These are phyloP conservation scores for Euphorbia peplus DNA, from an alignment of 345 rosid genomes.

Conservation along the genomic window DNA sequence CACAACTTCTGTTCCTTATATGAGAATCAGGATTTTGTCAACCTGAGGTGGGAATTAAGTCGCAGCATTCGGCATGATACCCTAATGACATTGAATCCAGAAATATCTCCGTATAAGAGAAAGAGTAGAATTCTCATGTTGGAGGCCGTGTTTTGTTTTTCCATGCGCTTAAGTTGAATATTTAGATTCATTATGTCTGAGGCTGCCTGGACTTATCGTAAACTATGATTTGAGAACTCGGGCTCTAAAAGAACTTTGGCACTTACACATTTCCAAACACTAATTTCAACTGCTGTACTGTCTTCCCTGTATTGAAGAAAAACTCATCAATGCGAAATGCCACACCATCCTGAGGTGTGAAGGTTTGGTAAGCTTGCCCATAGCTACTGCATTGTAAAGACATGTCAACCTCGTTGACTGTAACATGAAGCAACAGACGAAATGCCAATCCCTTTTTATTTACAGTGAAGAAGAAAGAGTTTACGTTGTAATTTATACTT, in stretches of 20 bases:
- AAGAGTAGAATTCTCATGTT: background rate
- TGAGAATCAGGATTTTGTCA: background rate
- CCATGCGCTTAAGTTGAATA: slow-evolving; percentile 22
- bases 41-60: slow-evolving; percentile 18
- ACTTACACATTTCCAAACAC: slow-evolving; percentile 13
- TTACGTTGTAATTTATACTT: no score
- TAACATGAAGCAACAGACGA: background rate
- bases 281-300: slow-evolving; percentile 8
- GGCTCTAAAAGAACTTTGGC: slow-evolving; percentile 20
- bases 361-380: background rate
- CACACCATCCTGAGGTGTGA: background rate
- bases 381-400: background rate
- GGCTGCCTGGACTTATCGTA: slow-evolving; percentile 20
- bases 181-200: slow-evolving; percentile 13
- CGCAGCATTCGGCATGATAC: background rate
- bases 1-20: background rate
- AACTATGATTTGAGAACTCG: slow-evolving; percentile 17
- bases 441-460: background rate
- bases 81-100: background rate
- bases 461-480: no score
- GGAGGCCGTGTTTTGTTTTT: slow-evolving; percentile 8
- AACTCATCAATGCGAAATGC: background rate
- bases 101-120: background rate
- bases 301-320: background rate
- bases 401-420: background rate